These are phyloP conservation scores for Hanseniaspora taiwanica DNA, from an alignment of 805 yeast genomes.

Conservation along the genomic window DNA sequence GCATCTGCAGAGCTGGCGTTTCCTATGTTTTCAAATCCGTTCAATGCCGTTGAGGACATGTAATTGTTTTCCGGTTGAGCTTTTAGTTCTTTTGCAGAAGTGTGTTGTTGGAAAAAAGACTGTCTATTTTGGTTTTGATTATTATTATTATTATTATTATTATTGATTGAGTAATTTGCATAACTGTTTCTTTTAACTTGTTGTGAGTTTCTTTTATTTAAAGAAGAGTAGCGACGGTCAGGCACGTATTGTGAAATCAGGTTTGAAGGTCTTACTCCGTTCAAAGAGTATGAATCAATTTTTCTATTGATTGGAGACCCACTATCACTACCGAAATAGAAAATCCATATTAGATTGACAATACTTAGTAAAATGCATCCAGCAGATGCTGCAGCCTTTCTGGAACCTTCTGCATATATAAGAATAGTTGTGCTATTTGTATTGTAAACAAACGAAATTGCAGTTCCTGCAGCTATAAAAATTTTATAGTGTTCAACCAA, in stretches of 20 bases:
- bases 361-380: conserved; percentile 79
- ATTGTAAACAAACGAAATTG: conserved; percentile 70
- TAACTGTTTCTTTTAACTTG: neutral
- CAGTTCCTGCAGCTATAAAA: conserved; percentile 27
- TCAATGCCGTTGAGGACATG: conserved; percentile 40
- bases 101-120: conserved; percentile 8
- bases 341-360: conserved; percentile 71
- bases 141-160: conserved; percentile 5
- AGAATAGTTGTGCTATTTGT: conserved; percentile 73
- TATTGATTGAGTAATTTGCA: conserved; percentile 2
- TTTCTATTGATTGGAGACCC: conserved; percentile 77
- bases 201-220: conserved; percentile 5
- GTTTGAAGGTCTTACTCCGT: conserved; percentile 29
- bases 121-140: conserved; percentile 4
- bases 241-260: conserved; percentile 10
- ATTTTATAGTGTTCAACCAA: conserved; percentile 56
- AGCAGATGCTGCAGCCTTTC: conserved; percentile 78
- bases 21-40: conserved; percentile 52
- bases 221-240: conserved; percentile 4
- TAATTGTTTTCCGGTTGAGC: conserved; percentile 18
- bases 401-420: conserved; percentile 54
- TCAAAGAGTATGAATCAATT: conserved; percentile 69
- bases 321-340: conserved; percentile 83
- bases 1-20: conserved; percentile 8
- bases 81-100: conserved; percentile 8